phyloP scores from a whole-genome alignment of 1,284 basidiomycete species.

The Phellinidium pouzarii region DNA sequence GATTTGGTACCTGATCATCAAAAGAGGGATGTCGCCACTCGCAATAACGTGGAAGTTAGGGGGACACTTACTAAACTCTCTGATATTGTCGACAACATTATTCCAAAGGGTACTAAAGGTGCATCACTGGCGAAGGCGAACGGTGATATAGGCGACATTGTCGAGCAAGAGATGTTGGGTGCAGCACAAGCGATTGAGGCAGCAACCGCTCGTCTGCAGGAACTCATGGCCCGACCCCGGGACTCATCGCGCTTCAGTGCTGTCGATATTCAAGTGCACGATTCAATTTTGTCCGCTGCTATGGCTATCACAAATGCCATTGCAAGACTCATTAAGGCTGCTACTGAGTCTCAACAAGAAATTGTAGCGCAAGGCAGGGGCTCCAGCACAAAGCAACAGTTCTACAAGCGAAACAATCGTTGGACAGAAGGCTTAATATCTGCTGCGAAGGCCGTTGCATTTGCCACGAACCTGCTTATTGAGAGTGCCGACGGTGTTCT shows the following conservation, averaged over 20 bases:
- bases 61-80: conserved; percentile 80
- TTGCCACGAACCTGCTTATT: conserved; percentile 94
- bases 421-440: conserved; percentile 99
- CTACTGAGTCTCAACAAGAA: conserved; percentile 96
- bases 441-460: conserved; percentile 95
- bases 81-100: conserved; percentile 78
- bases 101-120: conserved; percentile 78
- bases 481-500: conserved; percentile 97
- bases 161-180: conserved; percentile 93
- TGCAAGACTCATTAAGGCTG: conserved; percentile 89
- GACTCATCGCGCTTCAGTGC: conserved; percentile 82
- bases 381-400: conserved; percentile 86
- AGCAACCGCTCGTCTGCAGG: conserved; percentile 85
- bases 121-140: conserved; percentile 70
- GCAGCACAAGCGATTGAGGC: conserved; percentile 92
- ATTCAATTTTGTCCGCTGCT: conserved; percentile 91
- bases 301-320: conserved; percentile 95
- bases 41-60: conserved; percentile 85
- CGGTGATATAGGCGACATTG: conserved; percentile 94
- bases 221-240: conserved; percentile 84
- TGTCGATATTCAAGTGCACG: conserved; percentile 94
- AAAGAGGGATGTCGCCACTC: conserved; percentile 82
- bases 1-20: conserved; percentile 66
- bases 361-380: conserved; percentile 95
- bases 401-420: conserved; percentile 99